Evolutionary conservation across 768 basidiomycete species (phyloP).

Genomic region (Pulveroboletus frians): DNA sequence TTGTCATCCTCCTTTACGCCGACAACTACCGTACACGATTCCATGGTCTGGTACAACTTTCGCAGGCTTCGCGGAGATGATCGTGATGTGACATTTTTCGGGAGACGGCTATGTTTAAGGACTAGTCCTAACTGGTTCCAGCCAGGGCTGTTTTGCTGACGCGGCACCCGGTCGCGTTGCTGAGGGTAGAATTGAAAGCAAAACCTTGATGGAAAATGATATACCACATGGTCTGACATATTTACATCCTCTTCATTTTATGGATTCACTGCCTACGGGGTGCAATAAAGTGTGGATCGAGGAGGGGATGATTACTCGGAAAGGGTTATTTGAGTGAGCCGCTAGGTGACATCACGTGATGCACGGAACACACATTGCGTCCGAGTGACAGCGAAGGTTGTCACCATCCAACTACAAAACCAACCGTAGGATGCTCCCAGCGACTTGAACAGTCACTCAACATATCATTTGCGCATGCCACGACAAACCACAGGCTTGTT

Average conservation of each 20-base stretch:
- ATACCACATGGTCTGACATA: constrained; percentile 19
- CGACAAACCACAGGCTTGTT: constrained; percentile 17
- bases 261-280: constrained; percentile 1
- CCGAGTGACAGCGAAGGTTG: neutral
- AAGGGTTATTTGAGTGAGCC: neutral
- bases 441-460: constrained; percentile 10
- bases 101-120: neutral
- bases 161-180: no score
- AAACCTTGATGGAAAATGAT: neutral
- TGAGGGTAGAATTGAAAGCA: neutral
- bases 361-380: neutral
- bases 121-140: no score
- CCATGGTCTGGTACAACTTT: constrained; percentile 35
- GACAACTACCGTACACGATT: constrained; percentile 43
- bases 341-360: constrained; percentile 17
- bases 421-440: constrained; percentile 12
- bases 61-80: constrained; percentile 34
- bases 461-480: constrained; percentile 19
- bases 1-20: constrained; percentile 45
- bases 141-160: no score
- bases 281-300: neutral
- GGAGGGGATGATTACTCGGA: neutral
- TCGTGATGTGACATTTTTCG: neutral
- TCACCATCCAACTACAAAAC: neutral
- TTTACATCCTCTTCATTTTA: constrained; percentile 6